These are phyloP conservation scores for Coccomyxa subellipsoidea DNA, from an alignment of 163 green algal genomes.

Conservation along the genomic window DNA sequence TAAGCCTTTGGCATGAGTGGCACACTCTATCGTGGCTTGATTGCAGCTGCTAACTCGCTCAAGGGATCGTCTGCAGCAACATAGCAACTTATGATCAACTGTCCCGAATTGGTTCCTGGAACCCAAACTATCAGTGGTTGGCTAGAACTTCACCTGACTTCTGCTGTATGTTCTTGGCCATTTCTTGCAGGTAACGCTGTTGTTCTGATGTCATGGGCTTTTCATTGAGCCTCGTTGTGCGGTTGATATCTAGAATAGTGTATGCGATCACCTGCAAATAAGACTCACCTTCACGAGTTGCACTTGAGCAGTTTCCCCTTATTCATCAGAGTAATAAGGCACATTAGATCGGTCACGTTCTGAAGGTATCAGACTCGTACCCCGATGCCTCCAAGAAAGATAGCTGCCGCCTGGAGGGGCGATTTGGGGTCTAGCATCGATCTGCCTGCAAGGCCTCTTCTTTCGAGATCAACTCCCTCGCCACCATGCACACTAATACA, in stretches of 20 bases:
- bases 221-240: slow-evolving; percentile 6
- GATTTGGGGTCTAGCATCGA: slow-evolving; percentile 1
- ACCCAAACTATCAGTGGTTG: too few species aligned
- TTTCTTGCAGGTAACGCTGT: neutral
- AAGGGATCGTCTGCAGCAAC: neutral
- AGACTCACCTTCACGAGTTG: too few species aligned
- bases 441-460: neutral
- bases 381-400: neutral
- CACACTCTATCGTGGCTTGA: neutral
- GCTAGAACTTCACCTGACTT: slow-evolving; percentile 1
- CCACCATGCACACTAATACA: too few species aligned
- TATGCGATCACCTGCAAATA: slow-evolving; percentile 10
- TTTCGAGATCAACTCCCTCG: neutral
- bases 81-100: too few species aligned
- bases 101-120: too few species aligned
- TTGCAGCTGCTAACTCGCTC: neutral
- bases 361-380: neutral
- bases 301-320: too few species aligned
- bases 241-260: slow-evolving; percentile 10
- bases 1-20: too few species aligned
- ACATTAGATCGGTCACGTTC: neutral
- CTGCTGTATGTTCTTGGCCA: neutral
- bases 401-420: neutral
- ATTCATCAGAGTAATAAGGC: neutral
- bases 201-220: slow-evolving; percentile 13